phyloP scores from a whole-genome alignment of 1,284 basidiomycete genomes.

The Malassezia japonica region DNA sequence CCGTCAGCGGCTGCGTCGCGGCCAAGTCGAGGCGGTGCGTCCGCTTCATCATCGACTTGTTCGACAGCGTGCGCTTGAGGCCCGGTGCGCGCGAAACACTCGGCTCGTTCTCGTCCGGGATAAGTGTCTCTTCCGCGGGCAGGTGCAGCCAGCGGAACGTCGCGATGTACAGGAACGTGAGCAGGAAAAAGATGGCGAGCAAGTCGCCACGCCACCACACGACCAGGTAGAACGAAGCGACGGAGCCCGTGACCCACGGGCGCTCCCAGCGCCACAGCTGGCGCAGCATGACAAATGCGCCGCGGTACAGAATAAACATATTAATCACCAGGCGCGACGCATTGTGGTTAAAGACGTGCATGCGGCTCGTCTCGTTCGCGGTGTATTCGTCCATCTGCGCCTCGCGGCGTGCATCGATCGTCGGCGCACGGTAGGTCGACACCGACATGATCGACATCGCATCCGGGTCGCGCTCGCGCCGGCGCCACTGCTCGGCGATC shows the following conservation, averaged over 20 bases:
- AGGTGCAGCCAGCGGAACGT: conserved; percentile 15
- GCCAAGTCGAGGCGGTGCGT: not conserved
- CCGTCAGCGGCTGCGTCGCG: conserved; percentile 1
- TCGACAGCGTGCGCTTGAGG: not conserved
- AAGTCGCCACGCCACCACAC: conserved; percentile 26
- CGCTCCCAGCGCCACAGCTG: conserved; percentile 22
- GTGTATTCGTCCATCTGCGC: not conserved
- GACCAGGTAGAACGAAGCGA: conserved; percentile 14
- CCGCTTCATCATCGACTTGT: not conserved
- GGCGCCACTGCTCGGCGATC: conserved; percentile 1
- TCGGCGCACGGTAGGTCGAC: not conserved
- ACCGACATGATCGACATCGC: not conserved
- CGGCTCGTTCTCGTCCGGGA: not conserved
- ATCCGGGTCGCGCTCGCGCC: not conserved
- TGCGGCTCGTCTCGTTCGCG: not conserved
- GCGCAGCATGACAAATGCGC: conserved; percentile 15
- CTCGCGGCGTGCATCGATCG: not conserved
- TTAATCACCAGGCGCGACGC: conserved; percentile 13
- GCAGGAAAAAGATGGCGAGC: conserved; percentile 15
- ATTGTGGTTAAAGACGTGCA: conserved; percentile 14
- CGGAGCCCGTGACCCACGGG: conserved; percentile 6
- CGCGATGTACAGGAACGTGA: conserved; percentile 16
- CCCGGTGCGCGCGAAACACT: not conserved
- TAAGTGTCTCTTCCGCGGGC: conserved; percentile 8
- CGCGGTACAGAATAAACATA: conserved; percentile 18